Evolutionary conservation across 2,329 filamentous ascomycete genomes (phyloP), one percentile per base, ranked within the genome.

Genomic region (Pseudovirgaria hyperparasitica): DNA sequence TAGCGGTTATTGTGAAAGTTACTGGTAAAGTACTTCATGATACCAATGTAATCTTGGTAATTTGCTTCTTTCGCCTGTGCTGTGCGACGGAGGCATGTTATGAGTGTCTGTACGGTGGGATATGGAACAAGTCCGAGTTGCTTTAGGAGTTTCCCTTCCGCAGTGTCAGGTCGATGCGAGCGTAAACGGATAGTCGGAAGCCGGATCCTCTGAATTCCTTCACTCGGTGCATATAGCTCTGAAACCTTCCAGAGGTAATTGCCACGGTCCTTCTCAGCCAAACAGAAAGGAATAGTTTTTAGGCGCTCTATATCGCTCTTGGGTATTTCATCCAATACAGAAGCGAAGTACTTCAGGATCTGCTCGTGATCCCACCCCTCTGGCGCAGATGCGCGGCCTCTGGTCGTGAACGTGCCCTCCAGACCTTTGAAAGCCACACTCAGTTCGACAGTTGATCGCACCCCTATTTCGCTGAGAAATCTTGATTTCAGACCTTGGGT

Each of bases 371-470:
- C 94, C 82, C 82, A 93, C 13, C 61, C 62, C 15, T 67, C 66
- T 12, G 57, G 46, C 3, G 52, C 35, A n/a, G 63, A 60, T 7
- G 51, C 52, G 9, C 60, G 45, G 0, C 72, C 62, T 10, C 68
- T 65, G 27, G 69, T 75, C 39, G 94, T 67, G n/a, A n/a, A n/a
- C n/a, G n/a, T n/a, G n/a, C n/a, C n/a, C n/a, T n/a, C n/a, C 22
- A 98, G 66, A 23, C 87, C 71, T 14, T 81, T 79, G 43, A 98
- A 96, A 16, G 98, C 92, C 16, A 92, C 87, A 17, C 84, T 84
- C 2, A 98, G 62, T 40, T 98, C 90, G 12, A 98, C 76, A 0
- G 90, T 98, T 58, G 96, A 96, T 32, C 90, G 75, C 15, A 98
- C 86, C 3, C 90, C 87, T 17, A 98, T 62, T 2, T 81, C 71